Base-by-base conservation (phyloP, 371 early-diverging fungal genomes). In the Globomyces sp. region DNA sequence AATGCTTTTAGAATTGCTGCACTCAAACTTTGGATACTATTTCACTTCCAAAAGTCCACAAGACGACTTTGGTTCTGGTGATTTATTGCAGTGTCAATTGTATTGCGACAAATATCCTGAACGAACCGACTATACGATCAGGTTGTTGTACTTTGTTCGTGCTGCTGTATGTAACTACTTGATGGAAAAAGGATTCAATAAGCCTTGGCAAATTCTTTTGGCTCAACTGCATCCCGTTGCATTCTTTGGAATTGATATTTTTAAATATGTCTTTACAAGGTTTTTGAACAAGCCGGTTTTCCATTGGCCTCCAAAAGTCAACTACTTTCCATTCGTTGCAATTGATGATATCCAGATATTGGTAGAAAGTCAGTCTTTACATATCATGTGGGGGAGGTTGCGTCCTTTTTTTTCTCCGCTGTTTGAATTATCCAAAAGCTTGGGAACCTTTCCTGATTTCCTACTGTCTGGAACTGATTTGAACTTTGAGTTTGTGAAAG, bases 391-490 rank as follows among this genome's bases (percentile, higher is more conserved):
- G 45, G 68, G 64, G 4, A 67, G 60, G 43, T n/a, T 13, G 1
- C 61, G 73, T 40, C 73, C 73, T 13, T 73, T 73, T 41, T 73
- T 58, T 55, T 72, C 67, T 59, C 67, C 73, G 5, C 58, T 73
- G 36, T 52, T 73, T 5, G 52, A 58, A 40, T 58, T 24, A 13
- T 64, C 73, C 45, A 72, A 72, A 51, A 40, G n/a, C 46, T 34
- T 73, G 9, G 61, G 61, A 13, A 49, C 41, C n/a, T 73, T 73
- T 58, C 46, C 57, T 39, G 58, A 60, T 4, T 73, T 72, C 40
- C 57, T 73, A 61, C 57, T 72, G 9, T 61, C 73, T n/a, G 73
- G 73, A 43, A 73, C 73, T 8, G 73, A 71, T 4, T 71, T 73
- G 24, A 73, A 73, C 57, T 73, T 64, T 71, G 45, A 50, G 51